Evolutionary conservation across 2,329 filamentous ascomycete genomes (phyloP), one percentile per base, ranked within the genome.

Genomic region (Beauveria australis): DNA sequence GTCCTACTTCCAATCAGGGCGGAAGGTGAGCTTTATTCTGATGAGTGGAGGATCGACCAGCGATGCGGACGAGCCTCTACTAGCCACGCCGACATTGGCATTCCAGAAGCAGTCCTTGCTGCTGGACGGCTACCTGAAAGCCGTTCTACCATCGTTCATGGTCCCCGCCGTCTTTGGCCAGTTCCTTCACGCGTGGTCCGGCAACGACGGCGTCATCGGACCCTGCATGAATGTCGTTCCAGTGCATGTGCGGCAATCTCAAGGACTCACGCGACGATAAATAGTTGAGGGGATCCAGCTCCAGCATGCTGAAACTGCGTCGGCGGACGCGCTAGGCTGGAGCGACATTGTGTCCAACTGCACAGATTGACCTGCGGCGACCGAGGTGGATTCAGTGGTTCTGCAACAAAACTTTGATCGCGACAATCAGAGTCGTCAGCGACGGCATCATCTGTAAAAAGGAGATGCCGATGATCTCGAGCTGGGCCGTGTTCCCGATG

Each of bases 341-440:
- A n/a, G 44, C 22, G 55, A 58, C 16, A 43, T 58, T 10, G 46
- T 43, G 5, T 22, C 44, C 18, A 19, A 43, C 22, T 58, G 55
- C 55, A 58, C 55, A 48, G 33, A 51, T 16, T 58, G 55, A 46
- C 46, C 55, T 9, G 46, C 46, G 26, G 55, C n/a, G 22, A 22
- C 30, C 30, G 46, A 40, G 44, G 55, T 41, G 16, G 55, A 58
- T 24, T 58, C 54, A 8, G 54, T 57, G 12, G 54, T 57, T 18
- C 22, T 57, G 54, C 54, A 57, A n/a, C 54, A 57, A 41, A 57
- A 57, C 16, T 57, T 41, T n/a, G 54, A 57, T 16, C 54, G 44
- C 30, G 6, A 48, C 14, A 49, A 49, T 57, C 8, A 8, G 41
- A 9, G 28, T 57, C 30, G 19, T 26, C 22, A 19, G 9, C 18